Conservation (phyloP, 352 stramenopile genomes). For the Pythium coloratum region DNA sequence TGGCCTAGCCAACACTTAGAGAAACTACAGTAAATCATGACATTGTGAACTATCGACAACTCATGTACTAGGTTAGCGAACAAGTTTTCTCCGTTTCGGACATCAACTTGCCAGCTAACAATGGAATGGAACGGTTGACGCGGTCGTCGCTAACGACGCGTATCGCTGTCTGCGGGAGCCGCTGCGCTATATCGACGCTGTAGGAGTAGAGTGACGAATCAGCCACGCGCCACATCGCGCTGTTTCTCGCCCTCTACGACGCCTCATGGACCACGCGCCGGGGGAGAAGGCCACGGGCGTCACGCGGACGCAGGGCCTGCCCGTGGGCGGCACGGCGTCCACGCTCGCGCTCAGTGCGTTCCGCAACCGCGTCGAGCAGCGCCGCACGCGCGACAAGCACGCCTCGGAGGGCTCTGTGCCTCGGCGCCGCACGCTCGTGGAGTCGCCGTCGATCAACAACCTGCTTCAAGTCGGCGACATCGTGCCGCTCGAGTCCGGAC, state of each 20-base stretch:
- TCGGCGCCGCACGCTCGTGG: neutral
- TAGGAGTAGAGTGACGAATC: neutral
- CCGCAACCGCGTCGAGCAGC: constrained; percentile 35
- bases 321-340: constrained; percentile 28
- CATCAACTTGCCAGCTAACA: constrained; percentile 2
- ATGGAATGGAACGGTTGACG: constrained; percentile 8
- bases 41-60: neutral
- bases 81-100: neutral
- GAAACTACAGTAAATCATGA: constrained; percentile 6
- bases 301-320: constrained; percentile 12
- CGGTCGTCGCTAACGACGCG: neutral
- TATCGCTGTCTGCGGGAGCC: neutral
- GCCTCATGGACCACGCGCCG: constrained; percentile 8
- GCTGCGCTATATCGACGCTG: neutral
- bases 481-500: neutral
- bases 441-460: constrained; percentile 15
- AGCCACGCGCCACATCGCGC: neutral
- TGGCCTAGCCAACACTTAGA: neutral
- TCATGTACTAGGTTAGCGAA: neutral
- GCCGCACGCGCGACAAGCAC: constrained; percentile 28
- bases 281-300: constrained; percentile 22
- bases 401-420: constrained; percentile 12
- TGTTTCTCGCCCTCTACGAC: neutral
- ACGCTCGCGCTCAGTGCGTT: constrained; percentile 43
- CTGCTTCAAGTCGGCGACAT: constrained; percentile 2